Conservation (phyloP, 495 filamentous ascomycete genomes). For the Tuber indicum region DNA sequence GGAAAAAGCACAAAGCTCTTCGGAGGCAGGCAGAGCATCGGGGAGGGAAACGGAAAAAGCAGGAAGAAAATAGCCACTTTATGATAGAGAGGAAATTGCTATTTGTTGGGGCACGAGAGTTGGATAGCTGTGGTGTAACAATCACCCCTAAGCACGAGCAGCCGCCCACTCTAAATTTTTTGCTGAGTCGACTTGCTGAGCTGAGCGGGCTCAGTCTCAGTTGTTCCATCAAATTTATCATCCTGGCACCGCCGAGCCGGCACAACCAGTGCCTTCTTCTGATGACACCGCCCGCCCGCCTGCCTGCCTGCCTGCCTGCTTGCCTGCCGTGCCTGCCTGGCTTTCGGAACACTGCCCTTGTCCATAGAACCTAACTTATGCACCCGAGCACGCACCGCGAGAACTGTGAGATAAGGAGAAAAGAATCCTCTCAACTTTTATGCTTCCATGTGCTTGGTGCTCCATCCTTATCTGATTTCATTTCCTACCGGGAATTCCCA, state of each 20-base stretch:
- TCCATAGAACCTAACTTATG: not conserved
- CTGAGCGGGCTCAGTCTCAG: not conserved
- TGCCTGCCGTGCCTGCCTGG: not conserved
- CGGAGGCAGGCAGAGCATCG: conserved; percentile 7
- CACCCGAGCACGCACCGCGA: not conserved
- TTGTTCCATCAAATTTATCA: not conserved
- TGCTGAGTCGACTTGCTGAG: not conserved
- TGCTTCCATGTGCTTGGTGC: not conserved
- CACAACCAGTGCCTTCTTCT: not conserved
- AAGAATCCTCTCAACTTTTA: not conserved
- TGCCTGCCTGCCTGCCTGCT: too few relatives aligned
- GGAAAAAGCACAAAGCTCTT: not conserved
- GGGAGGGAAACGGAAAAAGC: not conserved
- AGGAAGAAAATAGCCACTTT: not conserved
- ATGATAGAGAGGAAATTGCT: not conserved
- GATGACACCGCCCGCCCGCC: not conserved
- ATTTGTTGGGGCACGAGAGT: not conserved
- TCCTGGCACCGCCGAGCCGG: too few relatives aligned
- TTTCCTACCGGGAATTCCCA: not conserved
- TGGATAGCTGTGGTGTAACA: not conserved
- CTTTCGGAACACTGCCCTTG: not conserved
- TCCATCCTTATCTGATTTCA: not conserved
- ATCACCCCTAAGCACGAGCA: not conserved
- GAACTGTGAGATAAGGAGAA: not conserved
- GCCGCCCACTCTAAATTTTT: not conserved